Conservation (phyloP, 139 green algal genomes). For the Edaphochlamys debaryana region DNA sequence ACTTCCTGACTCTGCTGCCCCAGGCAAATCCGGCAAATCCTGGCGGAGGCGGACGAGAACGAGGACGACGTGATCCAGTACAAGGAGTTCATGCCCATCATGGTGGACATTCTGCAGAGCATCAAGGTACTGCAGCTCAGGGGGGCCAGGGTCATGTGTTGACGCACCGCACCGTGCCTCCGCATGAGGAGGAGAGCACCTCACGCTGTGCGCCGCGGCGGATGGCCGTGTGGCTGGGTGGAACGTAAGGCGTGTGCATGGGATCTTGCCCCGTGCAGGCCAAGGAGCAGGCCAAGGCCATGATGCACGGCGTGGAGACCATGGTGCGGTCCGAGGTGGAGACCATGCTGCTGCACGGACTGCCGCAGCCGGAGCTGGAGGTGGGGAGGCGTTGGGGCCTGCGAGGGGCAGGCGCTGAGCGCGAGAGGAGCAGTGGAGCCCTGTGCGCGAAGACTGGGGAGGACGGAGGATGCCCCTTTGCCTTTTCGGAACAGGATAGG, state of each 20-base stretch:
- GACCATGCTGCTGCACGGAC: constrained; percentile 63
- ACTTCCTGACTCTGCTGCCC: too few relatives aligned
- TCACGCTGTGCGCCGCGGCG: too few relatives aligned
- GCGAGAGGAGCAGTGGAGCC: neutral
- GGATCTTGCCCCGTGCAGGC: constrained; percentile 3
- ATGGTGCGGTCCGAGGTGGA: constrained; percentile 50
- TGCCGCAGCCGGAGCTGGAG: constrained; percentile 63
- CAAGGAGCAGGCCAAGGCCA: constrained; percentile 53
- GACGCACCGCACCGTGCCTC: too few relatives aligned
- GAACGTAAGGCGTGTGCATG: too few relatives aligned
- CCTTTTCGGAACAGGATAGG: too few relatives aligned
- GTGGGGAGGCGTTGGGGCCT: neutral
- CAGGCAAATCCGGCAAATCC: constrained; percentile 61
- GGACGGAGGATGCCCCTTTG: too few relatives aligned
- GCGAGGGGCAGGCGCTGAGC: neutral
- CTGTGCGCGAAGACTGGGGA: too few relatives aligned
- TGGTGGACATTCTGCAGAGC: constrained; percentile 62
- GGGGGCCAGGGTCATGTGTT: too few relatives aligned
- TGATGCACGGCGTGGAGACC: constrained; percentile 43
- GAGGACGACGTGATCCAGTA: constrained; percentile 72
- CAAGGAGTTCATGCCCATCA: constrained; percentile 67
- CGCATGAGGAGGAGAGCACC: too few relatives aligned
- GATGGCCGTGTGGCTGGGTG: too few relatives aligned
- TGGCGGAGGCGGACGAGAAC: constrained; percentile 74
- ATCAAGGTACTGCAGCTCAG: constrained; percentile 37